Conservation (phyloP, 495 filamentous ascomycete genomes). For the Staphylotrichum longicolle region DNA sequence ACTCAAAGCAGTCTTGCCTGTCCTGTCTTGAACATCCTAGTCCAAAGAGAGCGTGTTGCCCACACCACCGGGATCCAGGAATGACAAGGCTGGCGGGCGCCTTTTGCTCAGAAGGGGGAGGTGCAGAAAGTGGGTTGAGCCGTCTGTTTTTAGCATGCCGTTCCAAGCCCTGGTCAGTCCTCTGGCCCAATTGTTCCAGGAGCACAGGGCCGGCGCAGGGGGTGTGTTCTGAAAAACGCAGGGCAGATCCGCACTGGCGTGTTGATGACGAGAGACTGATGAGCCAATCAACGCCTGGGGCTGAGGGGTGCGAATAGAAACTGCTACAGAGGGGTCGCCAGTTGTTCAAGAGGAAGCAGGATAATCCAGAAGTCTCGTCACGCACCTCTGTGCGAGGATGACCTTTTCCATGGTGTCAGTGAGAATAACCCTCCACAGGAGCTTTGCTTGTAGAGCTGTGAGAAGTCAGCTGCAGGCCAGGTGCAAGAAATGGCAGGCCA, state of each 20-base stretch:
- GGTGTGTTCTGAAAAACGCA: slow-evolving; percentile 28
- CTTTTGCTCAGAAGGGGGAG: slow-evolving; percentile 22
- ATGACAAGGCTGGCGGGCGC: slow-evolving; percentile 18
- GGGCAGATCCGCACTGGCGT: slow-evolving; percentile 26
- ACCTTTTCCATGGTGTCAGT: no score
- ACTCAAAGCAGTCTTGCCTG: slow-evolving; percentile 1
- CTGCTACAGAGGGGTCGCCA: no score
- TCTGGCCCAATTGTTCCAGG: slow-evolving; percentile 28
- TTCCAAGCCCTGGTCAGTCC: slow-evolving; percentile 28
- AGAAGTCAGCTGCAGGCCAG: no score
- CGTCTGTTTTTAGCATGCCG: slow-evolving; percentile 27
- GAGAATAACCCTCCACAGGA: no score
- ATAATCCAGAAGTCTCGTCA: no score
- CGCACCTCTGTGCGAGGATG: no score
- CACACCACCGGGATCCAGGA: slow-evolving; percentile 30
- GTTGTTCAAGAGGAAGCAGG: no score
- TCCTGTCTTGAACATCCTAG: not conserved
- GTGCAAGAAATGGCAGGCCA: no score
- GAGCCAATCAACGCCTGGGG: slow-evolving; percentile 22
- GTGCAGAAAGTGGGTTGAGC: slow-evolving; percentile 19
- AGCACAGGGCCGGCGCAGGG: slow-evolving; percentile 19
- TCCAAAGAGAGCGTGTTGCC: slow-evolving; percentile 10
- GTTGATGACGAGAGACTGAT: slow-evolving; percentile 16
- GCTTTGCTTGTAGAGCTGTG: no score
- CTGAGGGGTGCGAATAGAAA: slow-evolving; percentile 27